These are phyloP conservation scores for Botrytis sinoallii DNA, from an alignment of 2,329 filamentous ascomycete species.

Conservation along the genomic window DNA sequence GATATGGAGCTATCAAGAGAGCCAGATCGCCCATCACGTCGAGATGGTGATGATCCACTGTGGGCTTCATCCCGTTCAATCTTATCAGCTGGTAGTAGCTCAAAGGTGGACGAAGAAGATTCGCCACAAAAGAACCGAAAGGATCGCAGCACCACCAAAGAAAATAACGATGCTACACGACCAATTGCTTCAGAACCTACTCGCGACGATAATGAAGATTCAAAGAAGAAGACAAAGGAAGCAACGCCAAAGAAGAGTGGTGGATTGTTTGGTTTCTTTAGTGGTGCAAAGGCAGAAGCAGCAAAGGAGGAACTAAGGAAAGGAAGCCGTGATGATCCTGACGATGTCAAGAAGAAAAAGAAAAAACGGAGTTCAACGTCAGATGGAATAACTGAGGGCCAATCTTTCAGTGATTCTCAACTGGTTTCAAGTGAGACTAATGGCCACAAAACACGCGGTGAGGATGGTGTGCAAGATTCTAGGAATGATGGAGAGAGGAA, in stretches of 20 bases:
- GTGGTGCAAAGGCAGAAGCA: slow-evolving; percentile 39
- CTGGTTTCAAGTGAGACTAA: slow-evolving; percentile 29
- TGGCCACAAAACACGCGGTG: slow-evolving; percentile 25
- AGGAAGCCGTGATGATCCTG: slow-evolving; percentile 31
- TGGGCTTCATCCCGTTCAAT: slow-evolving; percentile 47
- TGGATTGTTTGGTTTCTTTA: slow-evolving; percentile 45
- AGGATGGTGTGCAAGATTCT: slow-evolving; percentile 27
- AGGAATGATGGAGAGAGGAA: slow-evolving; percentile 33
- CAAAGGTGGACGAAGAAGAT: slow-evolving; percentile 37
- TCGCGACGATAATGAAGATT: slow-evolving; percentile 37
- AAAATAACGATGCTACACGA: slow-evolving; percentile 49
- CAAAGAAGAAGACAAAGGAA: slow-evolving; percentile 39
- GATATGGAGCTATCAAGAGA: slow-evolving; percentile 38
- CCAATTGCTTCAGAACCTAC: slow-evolving; percentile 46
- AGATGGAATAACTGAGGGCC: slow-evolving; percentile 29
- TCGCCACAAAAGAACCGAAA: slow-evolving; percentile 33
- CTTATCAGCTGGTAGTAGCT: slow-evolving; percentile 41
- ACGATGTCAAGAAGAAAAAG: slow-evolving; percentile 35
- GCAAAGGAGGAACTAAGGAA: slow-evolving; percentile 31
- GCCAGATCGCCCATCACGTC: slow-evolving; percentile 37
- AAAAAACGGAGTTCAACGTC: slow-evolving; percentile 36
- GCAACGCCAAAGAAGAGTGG: slow-evolving; percentile 42
- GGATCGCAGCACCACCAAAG: slow-evolving; percentile 41
- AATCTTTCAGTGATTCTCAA: slow-evolving; percentile 30
- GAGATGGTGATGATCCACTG: slow-evolving; percentile 42